Conservation (phyloP, 441 rosid genomes). For the Hura crepitans region DNA sequence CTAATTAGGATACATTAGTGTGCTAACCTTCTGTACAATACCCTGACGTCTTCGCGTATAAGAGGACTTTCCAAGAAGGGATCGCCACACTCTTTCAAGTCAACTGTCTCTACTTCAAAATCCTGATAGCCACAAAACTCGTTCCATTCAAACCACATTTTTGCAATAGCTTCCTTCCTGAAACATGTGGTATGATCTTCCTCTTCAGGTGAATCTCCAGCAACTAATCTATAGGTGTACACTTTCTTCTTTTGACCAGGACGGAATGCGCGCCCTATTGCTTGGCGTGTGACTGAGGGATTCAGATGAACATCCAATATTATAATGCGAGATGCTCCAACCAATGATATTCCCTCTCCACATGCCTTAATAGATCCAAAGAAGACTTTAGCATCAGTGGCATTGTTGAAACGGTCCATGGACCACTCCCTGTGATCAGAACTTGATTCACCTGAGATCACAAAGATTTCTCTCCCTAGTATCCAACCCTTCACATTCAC, state of each 20-base stretch:
- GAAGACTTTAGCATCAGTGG: slow-evolving; percentile 63
- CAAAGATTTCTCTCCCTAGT: slow-evolving; percentile 54
- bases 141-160: slow-evolving; percentile 94
- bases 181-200: slow-evolving; percentile 58
- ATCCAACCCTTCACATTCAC: slow-evolving; percentile 54
- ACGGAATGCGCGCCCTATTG: slow-evolving; percentile 77
- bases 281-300: slow-evolving; percentile 93
- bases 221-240: slow-evolving; percentile 56
- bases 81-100: slow-evolving; percentile 53
- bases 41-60: slow-evolving; percentile 44
- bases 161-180: slow-evolving; percentile 67
- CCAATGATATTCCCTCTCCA: slow-evolving; percentile 87
- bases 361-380: slow-evolving; percentile 92
- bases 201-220: slow-evolving; percentile 76
- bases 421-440: slow-evolving; percentile 58
- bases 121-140: slow-evolving; percentile 50
- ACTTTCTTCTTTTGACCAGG: slow-evolving; percentile 84
- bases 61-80: slow-evolving; percentile 42
- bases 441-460: slow-evolving; percentile 64
- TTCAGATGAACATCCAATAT: slow-evolving; percentile 82
- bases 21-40: slow-evolving; percentile 56
- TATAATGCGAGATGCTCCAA: slow-evolving; percentile 75
- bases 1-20: background rate
- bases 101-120: slow-evolving; percentile 46
- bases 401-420: slow-evolving; percentile 69